Percentiles rank a stretch among this genome's conserved stretches.
Conservation (phyloP, 345 rosid species). For the Raphanus sativus region DNA sequence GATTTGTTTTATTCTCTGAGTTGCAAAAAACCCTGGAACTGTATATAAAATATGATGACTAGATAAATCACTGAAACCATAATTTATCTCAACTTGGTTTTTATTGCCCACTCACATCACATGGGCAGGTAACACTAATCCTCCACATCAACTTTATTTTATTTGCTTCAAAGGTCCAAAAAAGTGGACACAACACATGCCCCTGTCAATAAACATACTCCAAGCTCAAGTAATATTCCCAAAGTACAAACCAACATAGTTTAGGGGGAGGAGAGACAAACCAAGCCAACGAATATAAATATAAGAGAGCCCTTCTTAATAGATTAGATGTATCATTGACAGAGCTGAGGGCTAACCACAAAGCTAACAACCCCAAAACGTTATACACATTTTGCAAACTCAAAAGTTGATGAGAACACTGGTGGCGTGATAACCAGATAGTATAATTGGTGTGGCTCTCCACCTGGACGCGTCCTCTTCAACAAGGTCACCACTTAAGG, state of each 20-base stretch:
- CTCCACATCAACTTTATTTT: conserved; percentile 3
- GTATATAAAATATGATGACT: too few species aligned
- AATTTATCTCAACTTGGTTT: neutral
- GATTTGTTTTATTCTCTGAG: too few species aligned
- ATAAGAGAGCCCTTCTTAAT: conserved; percentile 18
- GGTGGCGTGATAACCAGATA: too few species aligned
- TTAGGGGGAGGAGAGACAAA: neutral
- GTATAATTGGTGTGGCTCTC: neutral
- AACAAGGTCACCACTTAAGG: neutral
- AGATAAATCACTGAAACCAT: too few species aligned
- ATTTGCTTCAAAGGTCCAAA: neutral
- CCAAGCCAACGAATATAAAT: conserved; percentile 2
- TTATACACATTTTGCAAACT: neutral
- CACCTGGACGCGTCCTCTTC: neutral
- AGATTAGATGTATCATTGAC: too few species aligned
- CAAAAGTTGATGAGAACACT: too few species aligned
- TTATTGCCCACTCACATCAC: neutral
- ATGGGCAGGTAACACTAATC: neutral
- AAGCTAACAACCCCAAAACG: too few species aligned
- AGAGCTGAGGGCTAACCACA: neutral
- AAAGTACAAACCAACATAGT: neutral
- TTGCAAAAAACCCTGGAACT: too few species aligned
- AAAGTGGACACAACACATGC: conserved; percentile 16
- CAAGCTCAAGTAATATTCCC: neutral
- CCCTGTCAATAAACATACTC: neutral